These are phyloP conservation scores for Schizochytrium sp. DNA, from an alignment of 108 stramenopile genomes.

Conservation along the genomic window DNA sequence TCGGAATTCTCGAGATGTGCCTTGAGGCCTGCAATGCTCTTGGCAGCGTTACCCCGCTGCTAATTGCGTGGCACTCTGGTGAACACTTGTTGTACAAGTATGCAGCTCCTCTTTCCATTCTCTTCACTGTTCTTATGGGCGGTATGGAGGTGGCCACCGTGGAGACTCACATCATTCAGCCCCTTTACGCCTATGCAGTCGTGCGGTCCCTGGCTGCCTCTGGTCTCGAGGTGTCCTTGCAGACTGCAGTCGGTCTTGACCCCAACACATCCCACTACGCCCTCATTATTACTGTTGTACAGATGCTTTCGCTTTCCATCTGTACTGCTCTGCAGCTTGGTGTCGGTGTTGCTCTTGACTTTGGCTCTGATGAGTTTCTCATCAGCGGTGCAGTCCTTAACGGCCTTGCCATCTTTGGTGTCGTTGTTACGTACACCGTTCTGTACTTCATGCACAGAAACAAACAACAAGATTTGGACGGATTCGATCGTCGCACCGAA, in stretches of 20 bases:
- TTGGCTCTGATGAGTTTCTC: background rate
- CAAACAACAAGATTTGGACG: no score
- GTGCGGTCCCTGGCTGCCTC: background rate
- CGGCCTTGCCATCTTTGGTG: background rate
- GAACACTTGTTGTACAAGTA: background rate
- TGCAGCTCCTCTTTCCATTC: background rate
- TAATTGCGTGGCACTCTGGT: background rate
- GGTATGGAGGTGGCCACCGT: background rate
- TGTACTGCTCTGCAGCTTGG: background rate
- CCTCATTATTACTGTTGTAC: background rate
- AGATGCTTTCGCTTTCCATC: background rate
- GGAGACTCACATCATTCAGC: background rate
- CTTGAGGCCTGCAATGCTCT: slow-evolving; percentile 23
- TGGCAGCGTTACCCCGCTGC: slow-evolving; percentile 6
- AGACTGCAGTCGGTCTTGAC: background rate
- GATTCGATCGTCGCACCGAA: no score
- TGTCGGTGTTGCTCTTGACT: background rate
- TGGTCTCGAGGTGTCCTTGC: background rate
- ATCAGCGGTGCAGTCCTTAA: slow-evolving; percentile 14
- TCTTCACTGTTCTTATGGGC: background rate
- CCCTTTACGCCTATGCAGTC: background rate
- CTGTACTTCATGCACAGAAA: background rate
- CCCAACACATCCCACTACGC: background rate
- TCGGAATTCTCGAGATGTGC: slow-evolving; percentile 34
- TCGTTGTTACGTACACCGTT: background rate